A percentile compares a stretch with the other conserved stretches of the same genome.
Conservation (phyloP, 2,329 filamentous ascomycete genomes). For the Talaromyces funiculosus region DNA sequence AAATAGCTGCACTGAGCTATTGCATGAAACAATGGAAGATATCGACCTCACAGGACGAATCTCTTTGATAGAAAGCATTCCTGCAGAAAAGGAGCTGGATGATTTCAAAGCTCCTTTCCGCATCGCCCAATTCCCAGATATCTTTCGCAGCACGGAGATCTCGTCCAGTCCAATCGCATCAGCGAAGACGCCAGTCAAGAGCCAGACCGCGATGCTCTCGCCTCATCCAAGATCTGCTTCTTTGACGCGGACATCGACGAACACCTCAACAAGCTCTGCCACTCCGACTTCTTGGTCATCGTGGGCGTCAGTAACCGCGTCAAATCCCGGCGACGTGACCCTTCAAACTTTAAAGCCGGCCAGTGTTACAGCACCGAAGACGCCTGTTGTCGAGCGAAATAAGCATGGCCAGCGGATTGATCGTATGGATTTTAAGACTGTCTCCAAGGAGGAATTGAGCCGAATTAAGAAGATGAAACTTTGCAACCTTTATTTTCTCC, state of each 20-base stretch:
- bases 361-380: slow-evolving; percentile 16
- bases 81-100: slow-evolving; percentile 51
- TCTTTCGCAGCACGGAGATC: slow-evolving; percentile 53
- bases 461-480: slow-evolving; percentile 58
- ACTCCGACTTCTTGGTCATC: slow-evolving; percentile 25
- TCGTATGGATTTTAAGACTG: slow-evolving; percentile 45
- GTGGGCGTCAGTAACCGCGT: slow-evolving; percentile 31
- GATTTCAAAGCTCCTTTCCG: slow-evolving; percentile 44
- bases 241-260: slow-evolving; percentile 36
- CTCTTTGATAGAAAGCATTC: slow-evolving; percentile 52
- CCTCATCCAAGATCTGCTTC: slow-evolving; percentile 28
- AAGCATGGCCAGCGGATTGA: slow-evolving; percentile 57
- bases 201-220: slow-evolving; percentile 30
- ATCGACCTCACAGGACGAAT: slow-evolving; percentile 43
- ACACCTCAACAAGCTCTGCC: slow-evolving; percentile 33
- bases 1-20: slow-evolving; percentile 48
- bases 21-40: slow-evolving; percentile 47
- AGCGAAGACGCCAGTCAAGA: slow-evolving; percentile 19
- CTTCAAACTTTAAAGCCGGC: slow-evolving; percentile 33
- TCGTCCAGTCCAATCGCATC: slow-evolving; percentile 28
- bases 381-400: slow-evolving; percentile 49
- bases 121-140: slow-evolving; percentile 44
- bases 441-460: slow-evolving; percentile 51
- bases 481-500: slow-evolving; percentile 58
- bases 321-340: slow-evolving; percentile 36